A percentile compares a stretch with the other conserved stretches of the same genome.
Conservation (phyloP, 768 basidiomycete genomes). For the Collybiopsis luxurians region DNA sequence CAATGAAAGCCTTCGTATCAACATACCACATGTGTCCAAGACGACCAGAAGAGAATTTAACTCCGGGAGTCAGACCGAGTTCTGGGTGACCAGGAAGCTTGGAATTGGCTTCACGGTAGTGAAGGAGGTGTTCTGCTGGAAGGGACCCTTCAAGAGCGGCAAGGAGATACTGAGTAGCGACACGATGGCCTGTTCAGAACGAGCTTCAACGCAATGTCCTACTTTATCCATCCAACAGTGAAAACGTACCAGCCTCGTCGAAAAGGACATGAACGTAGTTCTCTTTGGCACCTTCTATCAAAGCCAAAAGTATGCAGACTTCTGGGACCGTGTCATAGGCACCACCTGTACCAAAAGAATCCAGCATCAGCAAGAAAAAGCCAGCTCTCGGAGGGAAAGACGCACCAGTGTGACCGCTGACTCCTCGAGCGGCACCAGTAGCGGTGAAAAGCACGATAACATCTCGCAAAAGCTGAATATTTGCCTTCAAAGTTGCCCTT, state of each 20-base stretch:
- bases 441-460: conserved; percentile 85
- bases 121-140: conserved; percentile 73
- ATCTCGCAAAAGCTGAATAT: conserved; percentile 83
- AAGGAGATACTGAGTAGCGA: conserved; percentile 86
- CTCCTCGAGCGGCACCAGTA: conserved; percentile 80
- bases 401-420: conserved; percentile 84
- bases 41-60: conserved; percentile 93
- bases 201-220: too few relatives aligned
- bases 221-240: too few relatives aligned
- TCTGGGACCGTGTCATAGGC: conserved; percentile 82
- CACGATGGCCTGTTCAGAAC: conserved; percentile 66
- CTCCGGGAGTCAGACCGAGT: conserved; percentile 83
- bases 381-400: conserved; percentile 64
- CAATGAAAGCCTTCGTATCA: too few relatives aligned
- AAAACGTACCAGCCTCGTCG: conserved; percentile 78
- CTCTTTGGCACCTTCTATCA: conserved; percentile 61
- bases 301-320: conserved; percentile 71
- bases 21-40: conserved; percentile 89
- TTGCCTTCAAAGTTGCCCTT: conserved; percentile 54
- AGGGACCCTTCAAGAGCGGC: conserved; percentile 73
- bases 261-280: conserved; percentile 72
- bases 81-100: conserved; percentile 90
- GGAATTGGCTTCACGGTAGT: conserved; percentile 84
- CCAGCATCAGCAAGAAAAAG: too few relatives aligned
- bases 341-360: conserved; percentile 42